Evolutionary conservation across 208 protist species (phyloP), one percentile per base, ranked within the genome.

Genomic region (Acanthamoeba castellanii): DNA sequence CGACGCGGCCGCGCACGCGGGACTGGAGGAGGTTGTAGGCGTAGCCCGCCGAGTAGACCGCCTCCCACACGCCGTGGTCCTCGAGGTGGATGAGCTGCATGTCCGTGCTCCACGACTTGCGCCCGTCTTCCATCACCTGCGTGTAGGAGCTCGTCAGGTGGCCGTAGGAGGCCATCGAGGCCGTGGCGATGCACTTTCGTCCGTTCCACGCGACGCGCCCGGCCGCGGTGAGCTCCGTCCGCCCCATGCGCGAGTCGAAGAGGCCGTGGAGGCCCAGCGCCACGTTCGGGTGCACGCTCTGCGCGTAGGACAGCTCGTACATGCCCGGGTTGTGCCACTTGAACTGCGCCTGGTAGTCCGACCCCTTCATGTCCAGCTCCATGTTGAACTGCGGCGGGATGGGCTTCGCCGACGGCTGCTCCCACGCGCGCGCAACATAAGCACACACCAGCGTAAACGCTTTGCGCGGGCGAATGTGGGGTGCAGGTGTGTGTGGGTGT

Each of bases 61-160:
- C 84, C 52, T 91, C 52, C 84, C 84, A 91, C 34, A 68, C 30
- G 52, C 42, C 84, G 52, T 59, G 52, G 7, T 50, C 84, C 42
- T 91, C 84, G 11, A 50, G 47, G 32, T 91, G n/a, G 52, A 91
- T 50, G 34, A 91, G 52, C 55, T 68, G 84, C 59, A 91, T 91
- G 9, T 91, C 84, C 27, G 76, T 85, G 76, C 76, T 59, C 76
- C 76, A 85, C 45, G 76, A 85, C 76, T 85, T 85, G 25, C 76
- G 37, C 45, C 76, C 76, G 25, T 45, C 76, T 45, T 85, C 76
- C 37, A 57, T 59, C 30, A 85, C 34, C 76, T 85, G 76, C 30
- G 76, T 85, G 76, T 85, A 85, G 45, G 76, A 85, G 34, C 14
- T 57, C 37, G 76, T 47, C 18, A 85, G 76, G 34, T 85, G 76